Evolutionary conservation across 306 rosid genomes (phyloP).

Genomic region (Pterocarpus macrocarpus): DNA sequence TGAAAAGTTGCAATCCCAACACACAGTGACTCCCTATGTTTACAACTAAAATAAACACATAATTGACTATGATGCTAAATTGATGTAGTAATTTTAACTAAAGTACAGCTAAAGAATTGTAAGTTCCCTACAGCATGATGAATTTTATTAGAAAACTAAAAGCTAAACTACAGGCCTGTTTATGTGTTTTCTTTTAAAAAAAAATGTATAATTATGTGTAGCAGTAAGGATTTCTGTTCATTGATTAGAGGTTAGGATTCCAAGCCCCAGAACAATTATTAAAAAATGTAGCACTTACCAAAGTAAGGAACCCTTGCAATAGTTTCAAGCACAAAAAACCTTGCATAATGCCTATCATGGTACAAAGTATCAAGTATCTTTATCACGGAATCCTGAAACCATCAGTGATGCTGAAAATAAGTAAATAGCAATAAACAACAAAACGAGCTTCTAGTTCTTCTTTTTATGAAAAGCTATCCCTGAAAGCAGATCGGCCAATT

Average conservation of each 20-base stretch:
- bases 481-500: background rate
- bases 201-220: background rate
- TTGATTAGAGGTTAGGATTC: slow-evolving; percentile 2
- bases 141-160: slow-evolving; percentile 37
- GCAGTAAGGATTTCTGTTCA: background rate
- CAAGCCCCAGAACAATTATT: background rate
- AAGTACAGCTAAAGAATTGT: slow-evolving; percentile 1
- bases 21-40: slow-evolving; percentile 37
- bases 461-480: background rate
- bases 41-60: slow-evolving; percentile 35
- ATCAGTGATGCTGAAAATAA: slow-evolving; percentile 39
- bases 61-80: background rate
- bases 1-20: slow-evolving; percentile 26
- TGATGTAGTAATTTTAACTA: slow-evolving; percentile 14
- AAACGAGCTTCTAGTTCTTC: background rate
- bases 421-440: slow-evolving; percentile 17
- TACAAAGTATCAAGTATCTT: slow-evolving; percentile 84
- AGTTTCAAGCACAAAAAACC: slow-evolving; percentile 96
- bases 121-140: slow-evolving; percentile 7
- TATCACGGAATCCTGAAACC: slow-evolving; percentile 88
- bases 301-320: slow-evolving; percentile 99
- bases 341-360: slow-evolving; percentile 80
- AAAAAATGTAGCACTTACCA: slow-evolving; percentile 60
- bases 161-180: background rate
- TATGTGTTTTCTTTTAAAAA: background rate